Base-by-base conservation (phyloP, 2,329 filamentous ascomycete genomes). In the Chalaropsis thielavioides region DNA sequence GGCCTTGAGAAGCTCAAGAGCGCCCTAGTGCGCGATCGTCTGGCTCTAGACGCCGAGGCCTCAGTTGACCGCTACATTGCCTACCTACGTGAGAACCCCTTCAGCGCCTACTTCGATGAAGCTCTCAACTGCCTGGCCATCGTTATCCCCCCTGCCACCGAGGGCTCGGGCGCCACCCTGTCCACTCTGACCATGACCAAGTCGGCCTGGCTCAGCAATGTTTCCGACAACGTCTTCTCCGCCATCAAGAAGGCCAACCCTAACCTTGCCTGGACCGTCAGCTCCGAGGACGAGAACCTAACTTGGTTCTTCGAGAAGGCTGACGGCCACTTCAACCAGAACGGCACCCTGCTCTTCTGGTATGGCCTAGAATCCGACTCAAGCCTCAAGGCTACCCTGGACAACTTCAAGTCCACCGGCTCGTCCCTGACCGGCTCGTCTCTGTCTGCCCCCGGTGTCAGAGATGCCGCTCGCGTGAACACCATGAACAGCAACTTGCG, bases 251-350 rank as follows among this genome's bases (percentile, higher is more conserved):
- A 95, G 76, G 92, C 96, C 72, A 88, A 92, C 75, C 86, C 91
- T 64, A 90, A 88, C 77, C 81, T 97, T 69, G 88, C 90, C 69
- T 99, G 92, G 92, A 95, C 91, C n/a, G 92, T 96, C 67, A 92
- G 89, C 78, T 88, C 92, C 72, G 88, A 95, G 70, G 92, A 97
- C 71, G 92, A 97, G 81, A 96, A 97, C 74, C 80, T 97, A 71
- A 92, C 90, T 11, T 97, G 92, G 94, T 96, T 97, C 80, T 95
- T 95, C 70, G 92, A 96, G 76, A 96, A 96, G 81, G 88, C 92
- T 10, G 91, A 96, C 70, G 92, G 94, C 65, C 96, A 90, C 75
- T 83, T 96, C 71, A 90, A 88, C 68, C 85, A 86, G 65, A 85
- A 90, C 70, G 90, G 90, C 66, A 90, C 92, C 72, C 90, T 96